phyloP scores from a whole-genome alignment of 768 basidiomycete genomes.

The Thelephora ganbajun region DNA sequence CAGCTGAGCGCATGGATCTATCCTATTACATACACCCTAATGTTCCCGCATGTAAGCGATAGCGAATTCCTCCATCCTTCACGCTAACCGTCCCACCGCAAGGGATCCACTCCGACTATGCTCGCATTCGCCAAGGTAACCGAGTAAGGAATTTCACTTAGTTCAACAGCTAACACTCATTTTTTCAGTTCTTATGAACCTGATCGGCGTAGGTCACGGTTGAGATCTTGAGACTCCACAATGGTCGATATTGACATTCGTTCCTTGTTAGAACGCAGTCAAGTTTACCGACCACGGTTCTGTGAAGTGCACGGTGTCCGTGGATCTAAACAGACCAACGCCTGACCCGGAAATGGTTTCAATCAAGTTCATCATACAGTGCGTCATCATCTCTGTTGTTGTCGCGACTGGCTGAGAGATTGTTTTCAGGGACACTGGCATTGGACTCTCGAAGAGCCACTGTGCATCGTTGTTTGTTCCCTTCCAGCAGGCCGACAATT shows the following conservation, averaged over 20 bases:
- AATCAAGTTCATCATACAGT: constrained; percentile 59
- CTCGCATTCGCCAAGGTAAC: constrained; percentile 57
- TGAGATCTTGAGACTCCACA: no score
- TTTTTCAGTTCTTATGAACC: constrained; percentile 51
- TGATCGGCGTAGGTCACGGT: constrained; percentile 30
- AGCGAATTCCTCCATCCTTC: neutral
- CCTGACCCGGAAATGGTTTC: constrained; percentile 28
- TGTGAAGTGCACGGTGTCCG: constrained; percentile 46
- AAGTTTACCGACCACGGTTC: constrained; percentile 57
- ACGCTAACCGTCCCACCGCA: neutral
- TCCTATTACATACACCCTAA: constrained; percentile 57
- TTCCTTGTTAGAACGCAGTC: constrained; percentile 34
- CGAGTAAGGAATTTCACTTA: neutral
- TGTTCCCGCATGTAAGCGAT: constrained; percentile 44
- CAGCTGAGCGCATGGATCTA: constrained; percentile 58
- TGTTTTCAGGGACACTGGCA: constrained; percentile 50
- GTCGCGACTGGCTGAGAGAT: neutral
- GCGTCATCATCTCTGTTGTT: constrained; percentile 2
- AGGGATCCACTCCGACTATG: constrained; percentile 66
- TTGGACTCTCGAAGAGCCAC: constrained; percentile 47
- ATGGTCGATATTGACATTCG: no score
- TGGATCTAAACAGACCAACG: constrained; percentile 22
- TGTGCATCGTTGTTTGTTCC: constrained; percentile 58
- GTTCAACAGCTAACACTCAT: constrained; percentile 1
- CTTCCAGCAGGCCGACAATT: constrained; percentile 71